Evolutionary conservation across 495 filamentous ascomycete genomes (phyloP).

Genomic region (Echria macrotheca): DNA sequence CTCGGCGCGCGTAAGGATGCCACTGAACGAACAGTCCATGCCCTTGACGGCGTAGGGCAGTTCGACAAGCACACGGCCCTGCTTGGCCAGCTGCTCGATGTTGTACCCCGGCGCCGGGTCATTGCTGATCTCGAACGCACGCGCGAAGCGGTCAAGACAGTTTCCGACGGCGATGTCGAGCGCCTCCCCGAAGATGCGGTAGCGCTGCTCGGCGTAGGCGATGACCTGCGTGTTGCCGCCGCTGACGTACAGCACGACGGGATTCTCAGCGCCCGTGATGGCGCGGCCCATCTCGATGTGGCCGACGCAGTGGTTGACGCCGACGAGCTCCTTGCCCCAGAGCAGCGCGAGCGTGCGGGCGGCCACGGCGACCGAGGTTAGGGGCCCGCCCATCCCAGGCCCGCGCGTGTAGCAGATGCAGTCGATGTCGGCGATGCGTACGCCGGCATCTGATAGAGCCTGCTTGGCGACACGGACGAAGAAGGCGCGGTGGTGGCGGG

Average conservation of each 20-base stretch:
- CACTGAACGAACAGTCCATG: conserved; percentile 95
- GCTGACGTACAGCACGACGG: conserved; percentile 91
- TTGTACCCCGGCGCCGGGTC: conserved; percentile 97
- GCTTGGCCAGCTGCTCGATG: conserved; percentile 92
- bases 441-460: conserved; percentile 63
- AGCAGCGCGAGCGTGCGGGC: conserved; percentile 77
- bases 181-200: conserved; percentile 96
- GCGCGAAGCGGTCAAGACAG: conserved; percentile 92
- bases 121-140: conserved; percentile 83
- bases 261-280: conserved; percentile 87
- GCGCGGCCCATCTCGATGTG: conserved; percentile 98
- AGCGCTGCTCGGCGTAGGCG: conserved; percentile 86
- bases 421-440: conserved; percentile 62
- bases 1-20: conserved; percentile 80
- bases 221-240: conserved; percentile 98
- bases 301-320: conserved; percentile 95
- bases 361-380: conserved; percentile 82
- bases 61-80: conserved; percentile 62
- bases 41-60: conserved; percentile 95
- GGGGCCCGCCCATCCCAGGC: conserved; percentile 91
- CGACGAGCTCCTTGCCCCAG: conserved; percentile 82
- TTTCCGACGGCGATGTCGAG: conserved; percentile 97
- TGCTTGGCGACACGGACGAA: conserved; percentile 73
- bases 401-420: conserved; percentile 96
- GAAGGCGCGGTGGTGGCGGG: conserved; percentile 81